Evolutionary conservation across 805 yeast genomes (phyloP), one percentile per base, ranked within the genome.

Genomic region (Monosporozyma servazzii): DNA sequence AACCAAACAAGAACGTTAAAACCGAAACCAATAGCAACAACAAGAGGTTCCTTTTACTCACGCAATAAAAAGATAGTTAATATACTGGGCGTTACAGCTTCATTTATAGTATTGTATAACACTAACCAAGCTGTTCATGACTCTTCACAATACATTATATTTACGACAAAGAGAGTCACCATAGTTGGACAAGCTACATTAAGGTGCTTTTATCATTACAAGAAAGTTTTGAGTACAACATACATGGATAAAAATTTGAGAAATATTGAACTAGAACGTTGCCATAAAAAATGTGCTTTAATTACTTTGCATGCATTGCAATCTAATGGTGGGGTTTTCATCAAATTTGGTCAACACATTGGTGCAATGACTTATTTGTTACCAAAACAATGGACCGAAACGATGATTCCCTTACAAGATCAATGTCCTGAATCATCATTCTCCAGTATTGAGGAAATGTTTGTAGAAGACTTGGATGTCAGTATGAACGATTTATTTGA

Each of bases 291-390:
- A 51, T 89, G 96, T 47, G 97, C 99, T 0, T 62, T 72, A 10
- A 81, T 89, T 50, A 88, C 99, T 0, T 72, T 88, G 51, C 68
- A 71, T 43, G 96, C 97, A 0, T 69, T 93, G 36, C 89, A 87
- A 62, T 73, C 72, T 30, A 93, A 93, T 62, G 97, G 96, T 17
- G 99, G 99, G 1, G 76, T 93, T 7, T 93, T 84, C 66, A 93
- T 93, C 67, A 93, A 93, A 67, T 71, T 93, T 44, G 99, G 99
- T 11, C 99, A 93, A 66, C 99, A 93, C 64, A 72, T 93, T 11
- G 79, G 90, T 41, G 98, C 98, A 0, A 76, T 93, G 78, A 87
- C 96, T 1, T 93, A 93, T 67, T 71, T 93, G 31, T 71, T 93
- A 48, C 99, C 99, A 0, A 73, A 71, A 4, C 96, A 93, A 68